phyloP scores from a whole-genome alignment of 305 asterid genomes.

The Fraxinus dipetala region DNA sequence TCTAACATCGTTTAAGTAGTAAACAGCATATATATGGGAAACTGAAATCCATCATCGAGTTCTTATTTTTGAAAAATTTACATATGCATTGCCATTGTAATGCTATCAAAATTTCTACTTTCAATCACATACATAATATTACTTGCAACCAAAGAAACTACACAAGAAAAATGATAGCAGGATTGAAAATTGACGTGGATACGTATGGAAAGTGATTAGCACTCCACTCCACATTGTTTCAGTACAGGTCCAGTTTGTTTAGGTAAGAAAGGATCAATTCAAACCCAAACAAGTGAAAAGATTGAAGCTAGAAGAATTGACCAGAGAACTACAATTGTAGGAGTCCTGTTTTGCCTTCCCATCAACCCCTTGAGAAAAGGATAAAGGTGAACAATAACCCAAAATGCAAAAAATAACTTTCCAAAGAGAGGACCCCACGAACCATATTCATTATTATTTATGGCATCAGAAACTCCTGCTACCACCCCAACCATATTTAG shows the following conservation, averaged over 20 bases:
- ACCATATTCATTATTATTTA: constrained; percentile 69
- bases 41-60: constrained; percentile 17
- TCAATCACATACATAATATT: background rate
- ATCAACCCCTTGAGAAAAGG: constrained; percentile 79
- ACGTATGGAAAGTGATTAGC: constrained; percentile 32
- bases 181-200: constrained; percentile 20
- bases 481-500: constrained; percentile 75
- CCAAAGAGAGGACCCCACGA: constrained; percentile 83
- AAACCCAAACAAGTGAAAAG: constrained; percentile 74
- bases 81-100: background rate
- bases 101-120: background rate
- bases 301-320: constrained; percentile 72
- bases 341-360: constrained; percentile 85
- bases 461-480: constrained; percentile 75
- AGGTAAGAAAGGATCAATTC: constrained; percentile 81
- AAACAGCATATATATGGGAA: background rate
- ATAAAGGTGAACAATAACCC: constrained; percentile 83
- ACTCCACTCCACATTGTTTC: constrained; percentile 77
- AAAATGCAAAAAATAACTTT: constrained; percentile 69
- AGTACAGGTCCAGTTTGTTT: constrained; percentile 76
- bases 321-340: constrained; percentile 83
- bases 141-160: constrained; percentile 24
- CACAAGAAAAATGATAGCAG: constrained; percentile 29
- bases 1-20: constrained; percentile 13
- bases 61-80: constrained; percentile 20